Conservation (phyloP, 306 rosid genomes). For the Acmispon strigosus region DNA sequence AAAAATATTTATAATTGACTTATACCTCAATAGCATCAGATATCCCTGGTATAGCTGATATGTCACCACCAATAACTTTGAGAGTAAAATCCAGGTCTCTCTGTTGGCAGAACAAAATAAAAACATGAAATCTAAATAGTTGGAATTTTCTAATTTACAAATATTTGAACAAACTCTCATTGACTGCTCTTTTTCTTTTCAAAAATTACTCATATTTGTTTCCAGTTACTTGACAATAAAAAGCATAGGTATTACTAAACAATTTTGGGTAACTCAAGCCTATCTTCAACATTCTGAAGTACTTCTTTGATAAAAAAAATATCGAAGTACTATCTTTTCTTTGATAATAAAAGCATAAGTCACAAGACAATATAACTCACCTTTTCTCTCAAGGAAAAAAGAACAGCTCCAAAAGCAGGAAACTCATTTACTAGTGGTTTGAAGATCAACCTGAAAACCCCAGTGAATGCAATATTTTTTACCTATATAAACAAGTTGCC, state of each 20-base stretch:
- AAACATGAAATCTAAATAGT: background rate
- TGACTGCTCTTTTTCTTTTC: background rate
- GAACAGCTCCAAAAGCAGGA: slow-evolving; percentile 86
- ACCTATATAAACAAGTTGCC: slow-evolving; percentile 60
- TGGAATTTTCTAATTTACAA: background rate
- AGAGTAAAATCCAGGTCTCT: slow-evolving; percentile 88
- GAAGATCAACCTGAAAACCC: slow-evolving; percentile 97
- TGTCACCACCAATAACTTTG: slow-evolving; percentile 72
- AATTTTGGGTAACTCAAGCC: background rate
- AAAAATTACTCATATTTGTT: background rate
- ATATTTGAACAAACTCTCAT: background rate
- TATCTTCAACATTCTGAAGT: slow-evolving; percentile 4
- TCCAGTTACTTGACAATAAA: slow-evolving; percentile 6
- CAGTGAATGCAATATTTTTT: slow-evolving; percentile 96
- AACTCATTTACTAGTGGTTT: slow-evolving; percentile 81
- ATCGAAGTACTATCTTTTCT: background rate
- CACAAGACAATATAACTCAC: slow-evolving; percentile 27
- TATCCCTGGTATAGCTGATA: slow-evolving; percentile 78
- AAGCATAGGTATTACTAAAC: background rate
- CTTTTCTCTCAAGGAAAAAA: slow-evolving; percentile 78
- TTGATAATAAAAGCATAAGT: background rate
- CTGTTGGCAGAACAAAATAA: slow-evolving; percentile 38
- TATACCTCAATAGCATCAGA: slow-evolving; percentile 84
- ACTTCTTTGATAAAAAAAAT: background rate
- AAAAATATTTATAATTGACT: background rate